These are phyloP conservation scores for Echeveria elegans DNA, from an alignment of 164 flowering plant genomes.

Conservation along the genomic window DNA sequence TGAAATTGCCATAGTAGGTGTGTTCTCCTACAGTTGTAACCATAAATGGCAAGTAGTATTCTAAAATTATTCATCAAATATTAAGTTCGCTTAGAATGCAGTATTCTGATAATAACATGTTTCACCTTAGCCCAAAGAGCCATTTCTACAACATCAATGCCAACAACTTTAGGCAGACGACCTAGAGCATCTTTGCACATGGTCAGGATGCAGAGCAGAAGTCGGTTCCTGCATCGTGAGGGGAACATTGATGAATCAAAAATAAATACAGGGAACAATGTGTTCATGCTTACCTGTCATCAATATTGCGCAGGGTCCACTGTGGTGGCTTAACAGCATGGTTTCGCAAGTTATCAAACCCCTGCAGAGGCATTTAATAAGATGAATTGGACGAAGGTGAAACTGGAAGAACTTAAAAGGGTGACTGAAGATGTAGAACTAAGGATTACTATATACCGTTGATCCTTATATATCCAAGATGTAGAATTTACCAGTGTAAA, in stretches of 20 bases:
- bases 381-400: background rate
- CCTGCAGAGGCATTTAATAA: background rate
- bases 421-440: background rate
- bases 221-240: conserved; percentile 63
- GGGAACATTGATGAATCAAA: background rate
- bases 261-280: background rate
- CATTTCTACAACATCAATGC: conserved; percentile 98
- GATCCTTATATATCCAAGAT: background rate
- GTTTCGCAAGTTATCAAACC: conserved; percentile 11
- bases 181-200: conserved; percentile 80
- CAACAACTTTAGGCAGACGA: conserved; percentile 90
- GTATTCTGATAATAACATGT: background rate
- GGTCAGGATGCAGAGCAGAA: conserved; percentile 69
- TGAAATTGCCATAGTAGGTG: conserved; percentile 31
- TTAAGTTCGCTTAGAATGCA: background rate
- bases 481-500: conserved; percentile 66
- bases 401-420: background rate
- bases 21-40: conserved; percentile 60
- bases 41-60: background rate
- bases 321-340: conserved; percentile 10
- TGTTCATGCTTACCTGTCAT: conserved; percentile 6
- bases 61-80: background rate
- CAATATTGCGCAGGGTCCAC: conserved; percentile 11
- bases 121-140: conserved; percentile 99
- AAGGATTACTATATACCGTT: background rate